These are phyloP conservation scores for Diospyros lotus DNA, from an alignment of 148 eudicot genomes.

Conservation along the genomic window DNA sequence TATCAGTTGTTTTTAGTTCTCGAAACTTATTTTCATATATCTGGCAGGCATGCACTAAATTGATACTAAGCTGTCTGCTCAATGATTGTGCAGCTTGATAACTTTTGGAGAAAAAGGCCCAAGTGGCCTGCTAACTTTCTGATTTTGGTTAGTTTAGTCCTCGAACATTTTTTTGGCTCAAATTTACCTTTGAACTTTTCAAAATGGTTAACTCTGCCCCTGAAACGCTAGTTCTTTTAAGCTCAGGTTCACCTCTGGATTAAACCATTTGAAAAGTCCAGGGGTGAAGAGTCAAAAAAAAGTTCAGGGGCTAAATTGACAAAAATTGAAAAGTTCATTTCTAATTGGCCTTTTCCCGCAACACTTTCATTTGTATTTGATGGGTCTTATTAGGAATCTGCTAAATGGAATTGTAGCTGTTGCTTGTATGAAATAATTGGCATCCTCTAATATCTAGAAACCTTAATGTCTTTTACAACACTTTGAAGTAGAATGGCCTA, in stretches of 20 bases:
- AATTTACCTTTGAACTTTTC: too few relatives aligned
- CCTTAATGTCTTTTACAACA: not conserved
- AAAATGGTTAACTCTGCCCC: too few relatives aligned
- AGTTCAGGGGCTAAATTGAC: too few relatives aligned
- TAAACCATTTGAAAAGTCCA: too few relatives aligned
- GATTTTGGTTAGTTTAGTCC: too few relatives aligned
- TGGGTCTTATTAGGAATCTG: not conserved
- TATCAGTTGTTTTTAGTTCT: not conserved
- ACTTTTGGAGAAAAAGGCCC: not conserved
- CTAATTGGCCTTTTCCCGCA: too few relatives aligned
- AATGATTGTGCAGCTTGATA: not conserved
- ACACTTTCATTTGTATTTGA: not conserved
- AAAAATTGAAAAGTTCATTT: too few relatives aligned
- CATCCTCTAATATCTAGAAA: not conserved
- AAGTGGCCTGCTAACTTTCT: too few relatives aligned
- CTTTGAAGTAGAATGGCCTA: not conserved
- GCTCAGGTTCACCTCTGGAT: too few relatives aligned
- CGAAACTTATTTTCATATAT: not conserved
- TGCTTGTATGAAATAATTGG: slow-evolving; percentile 1
- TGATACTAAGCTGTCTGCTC: not conserved
- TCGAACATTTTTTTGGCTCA: too few relatives aligned
- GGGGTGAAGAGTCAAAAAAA: too few relatives aligned
- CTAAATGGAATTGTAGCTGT: slow-evolving; percentile 1
- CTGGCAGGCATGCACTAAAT: not conserved
- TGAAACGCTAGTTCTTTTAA: too few relatives aligned